Conservation (phyloP, 257 asterid genomes). For the Anisodus tanguticus region DNA sequence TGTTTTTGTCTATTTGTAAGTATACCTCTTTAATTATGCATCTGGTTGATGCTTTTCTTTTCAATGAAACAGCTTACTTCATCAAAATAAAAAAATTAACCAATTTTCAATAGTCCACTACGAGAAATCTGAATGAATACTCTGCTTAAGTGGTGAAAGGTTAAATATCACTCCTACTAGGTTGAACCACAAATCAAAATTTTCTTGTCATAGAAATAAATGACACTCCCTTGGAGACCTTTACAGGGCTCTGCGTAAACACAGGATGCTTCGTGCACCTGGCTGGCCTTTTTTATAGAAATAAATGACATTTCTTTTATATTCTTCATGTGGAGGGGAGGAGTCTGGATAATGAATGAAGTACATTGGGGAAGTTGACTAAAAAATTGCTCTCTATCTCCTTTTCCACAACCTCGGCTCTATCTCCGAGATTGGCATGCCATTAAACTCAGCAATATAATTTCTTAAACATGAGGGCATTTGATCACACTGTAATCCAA, state of each 20-base stretch:
- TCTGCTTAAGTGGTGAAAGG: not conserved
- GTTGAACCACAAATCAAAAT: not conserved
- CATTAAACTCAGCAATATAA: not conserved
- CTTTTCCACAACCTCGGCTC: not conserved
- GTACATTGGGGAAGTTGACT: not conserved
- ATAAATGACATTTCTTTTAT: conserved; percentile 4
- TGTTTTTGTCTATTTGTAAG: too few species aligned
- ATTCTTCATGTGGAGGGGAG: not conserved
- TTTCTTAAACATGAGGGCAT: not conserved
- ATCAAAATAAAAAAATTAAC: not conserved
- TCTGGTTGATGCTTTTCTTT: too few species aligned
- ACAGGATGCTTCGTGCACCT: too few species aligned
- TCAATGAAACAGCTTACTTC: too few species aligned
- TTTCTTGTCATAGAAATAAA: not conserved
- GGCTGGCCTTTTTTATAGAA: too few species aligned
- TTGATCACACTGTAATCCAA: not conserved
- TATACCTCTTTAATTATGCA: too few species aligned
- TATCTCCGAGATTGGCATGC: not conserved
- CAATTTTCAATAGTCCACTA: not conserved
- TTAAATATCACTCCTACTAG: not conserved
- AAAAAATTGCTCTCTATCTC: not conserved
- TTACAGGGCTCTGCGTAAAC: too few species aligned
- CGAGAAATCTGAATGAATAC: not conserved
- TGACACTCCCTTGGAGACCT: not conserved
- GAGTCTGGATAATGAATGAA: conserved; percentile 1